These are phyloP conservation scores for Trametes meyenii DNA, from an alignment of 768 basidiomycete genomes.

Conservation along the genomic window DNA sequence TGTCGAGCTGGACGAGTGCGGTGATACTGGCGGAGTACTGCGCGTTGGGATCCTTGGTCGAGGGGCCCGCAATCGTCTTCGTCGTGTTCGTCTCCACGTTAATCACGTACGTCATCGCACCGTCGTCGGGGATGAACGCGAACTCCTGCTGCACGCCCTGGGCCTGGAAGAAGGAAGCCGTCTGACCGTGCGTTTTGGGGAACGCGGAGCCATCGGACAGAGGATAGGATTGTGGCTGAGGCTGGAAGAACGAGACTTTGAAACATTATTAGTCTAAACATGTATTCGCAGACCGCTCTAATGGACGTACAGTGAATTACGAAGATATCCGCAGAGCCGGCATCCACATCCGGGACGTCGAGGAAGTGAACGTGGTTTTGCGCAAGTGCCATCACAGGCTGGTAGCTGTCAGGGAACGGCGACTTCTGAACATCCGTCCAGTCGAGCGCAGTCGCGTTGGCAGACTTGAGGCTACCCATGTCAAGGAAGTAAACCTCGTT, in stretches of 20 bases:
- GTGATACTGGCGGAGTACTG: slow-evolving; percentile 64
- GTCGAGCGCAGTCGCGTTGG: slow-evolving; percentile 55
- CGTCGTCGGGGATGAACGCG: slow-evolving; percentile 77
- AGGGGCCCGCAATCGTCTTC: slow-evolving; percentile 58
- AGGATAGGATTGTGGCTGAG: slow-evolving; percentile 61
- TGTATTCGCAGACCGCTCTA: background rate
- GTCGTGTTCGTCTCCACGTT: slow-evolving; percentile 77
- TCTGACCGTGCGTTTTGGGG: slow-evolving; percentile 70
- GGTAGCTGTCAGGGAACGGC: slow-evolving; percentile 56
- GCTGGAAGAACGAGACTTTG: slow-evolving; percentile 80
- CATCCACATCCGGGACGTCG: slow-evolving; percentile 63
- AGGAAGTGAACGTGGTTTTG: slow-evolving; percentile 89
- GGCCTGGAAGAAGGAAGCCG: slow-evolving; percentile 68
- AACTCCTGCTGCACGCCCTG: slow-evolving; percentile 69
- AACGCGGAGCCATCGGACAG: slow-evolving; percentile 49
- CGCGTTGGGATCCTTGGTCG: slow-evolving; percentile 58
- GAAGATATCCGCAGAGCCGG: slow-evolving; percentile 77
- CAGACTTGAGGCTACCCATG: slow-evolving; percentile 64
- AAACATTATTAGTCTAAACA: background rate
- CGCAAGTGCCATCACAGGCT: slow-evolving; percentile 78
- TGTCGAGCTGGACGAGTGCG: slow-evolving; percentile 70
- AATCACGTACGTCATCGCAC: slow-evolving; percentile 70
- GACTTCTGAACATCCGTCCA: slow-evolving; percentile 68
- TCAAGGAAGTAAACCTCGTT: slow-evolving; percentile 70
- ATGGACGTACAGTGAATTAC: slow-evolving; percentile 82